Percentiles rank a stretch among this genome's conserved stretches.
These are phyloP conservation scores for Plasmodium blacklocki DNA, from an alignment of 169 alveolate species.

Conservation along the genomic window DNA sequence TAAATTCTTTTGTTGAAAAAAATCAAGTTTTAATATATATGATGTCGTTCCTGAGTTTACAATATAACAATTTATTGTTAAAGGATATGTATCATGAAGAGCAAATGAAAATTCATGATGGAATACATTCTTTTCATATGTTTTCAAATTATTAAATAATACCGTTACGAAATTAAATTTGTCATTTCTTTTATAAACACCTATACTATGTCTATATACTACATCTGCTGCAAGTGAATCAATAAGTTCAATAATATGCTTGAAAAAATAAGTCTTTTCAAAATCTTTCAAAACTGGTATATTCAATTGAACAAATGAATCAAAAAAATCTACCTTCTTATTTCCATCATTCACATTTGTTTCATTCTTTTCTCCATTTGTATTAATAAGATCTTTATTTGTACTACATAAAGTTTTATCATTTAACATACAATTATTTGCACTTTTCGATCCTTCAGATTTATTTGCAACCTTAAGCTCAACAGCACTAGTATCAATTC, in stretches of 20 bases:
- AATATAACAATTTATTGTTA: constrained; percentile 58
- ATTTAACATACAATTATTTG: too few species aligned
- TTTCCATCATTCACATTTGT: not conserved
- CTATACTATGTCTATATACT: constrained; percentile 62
- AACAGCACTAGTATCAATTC: constrained; percentile 16
- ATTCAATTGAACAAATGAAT: constrained; percentile 56
- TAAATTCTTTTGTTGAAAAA: constrained; percentile 51
- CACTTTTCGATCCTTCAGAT: not conserved
- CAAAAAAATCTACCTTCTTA: constrained; percentile 6
- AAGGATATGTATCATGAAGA: constrained; percentile 12
- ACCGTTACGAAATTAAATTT: constrained; percentile 56
- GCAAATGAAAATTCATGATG: constrained; percentile 64
- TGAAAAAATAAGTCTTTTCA: constrained; percentile 21
- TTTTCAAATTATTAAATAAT: constrained; percentile 52
- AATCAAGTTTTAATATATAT: constrained; percentile 54
- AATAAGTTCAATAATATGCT: constrained; percentile 59
- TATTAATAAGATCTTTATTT: too few species aligned
- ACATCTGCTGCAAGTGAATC: constrained; percentile 71
- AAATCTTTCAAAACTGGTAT: constrained; percentile 54
- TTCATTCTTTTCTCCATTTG: not conserved
- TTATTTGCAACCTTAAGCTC: constrained; percentile 21
- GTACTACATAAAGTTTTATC: too few species aligned
- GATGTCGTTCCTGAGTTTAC: constrained; percentile 61
- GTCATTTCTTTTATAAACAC: constrained; percentile 46
- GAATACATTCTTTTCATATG: constrained; percentile 20